Base-by-base conservation (phyloP, 306 rosid species). In the Canavalia gladiata region DNA sequence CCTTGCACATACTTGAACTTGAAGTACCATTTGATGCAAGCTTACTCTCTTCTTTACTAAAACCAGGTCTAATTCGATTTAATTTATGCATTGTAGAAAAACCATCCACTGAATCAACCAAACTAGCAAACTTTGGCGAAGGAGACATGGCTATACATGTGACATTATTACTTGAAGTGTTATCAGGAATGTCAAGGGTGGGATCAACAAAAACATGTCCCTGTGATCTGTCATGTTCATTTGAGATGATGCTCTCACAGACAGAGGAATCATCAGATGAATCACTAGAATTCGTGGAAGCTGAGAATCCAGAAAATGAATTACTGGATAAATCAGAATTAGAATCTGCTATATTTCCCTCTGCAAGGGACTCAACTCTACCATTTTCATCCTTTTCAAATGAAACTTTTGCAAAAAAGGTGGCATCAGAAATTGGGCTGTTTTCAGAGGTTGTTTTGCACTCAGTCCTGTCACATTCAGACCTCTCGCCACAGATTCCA, bases 251-350 rank as follows among this genome's bases (percentile, higher is more conserved):
- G 79, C 91, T 90, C 79, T 89, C 97, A 88, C 90, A 84, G 58
- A 81, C 85, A 86, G 99, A 93, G 84, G 82, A 85, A 80, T 93
- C 96, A 79, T 95, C 98, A 34, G 94, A 89, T 74, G 89, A 86
- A 66, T 86, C 97, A 13, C 90, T 82, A 65, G 82, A 28, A 30
- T 37, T 55, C 1, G 71, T 11, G 79, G 94, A 86, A 83, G 92
- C 87, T 5, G 97, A 90, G 84, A 88, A 91, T 78, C 97, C 98
- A 87, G 99, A 95, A 84, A 91, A 91, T 47, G 97, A 90, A 49
- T 85, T 72, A 74, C 88, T 75, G 50, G 94, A 87, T 57, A 90
- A 82, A 59, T 90, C 96, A 69, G 90, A 86, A 69, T 85, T 57
- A 78, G 85, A 85, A 74, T 80, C 85, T 67, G 78, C 64, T 46